Conservation (phyloP, 495 filamentous ascomycete genomes). For the Poronia punctata region DNA sequence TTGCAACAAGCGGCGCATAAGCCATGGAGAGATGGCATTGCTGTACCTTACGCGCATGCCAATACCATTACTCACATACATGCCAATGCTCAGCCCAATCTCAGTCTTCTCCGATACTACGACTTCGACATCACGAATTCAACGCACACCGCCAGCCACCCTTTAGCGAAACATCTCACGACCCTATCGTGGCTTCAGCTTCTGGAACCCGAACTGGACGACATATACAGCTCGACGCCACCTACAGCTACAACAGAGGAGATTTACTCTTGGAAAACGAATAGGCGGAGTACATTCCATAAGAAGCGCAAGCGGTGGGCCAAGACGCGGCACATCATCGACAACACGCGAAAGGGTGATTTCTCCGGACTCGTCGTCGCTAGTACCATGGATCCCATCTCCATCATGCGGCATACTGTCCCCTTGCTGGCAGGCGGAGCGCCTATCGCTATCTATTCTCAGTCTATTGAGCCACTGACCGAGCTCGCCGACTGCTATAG, state of each 20-base stretch:
- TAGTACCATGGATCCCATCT: constrained; percentile 69
- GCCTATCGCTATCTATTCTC: constrained; percentile 75
- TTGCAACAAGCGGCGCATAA: not conserved
- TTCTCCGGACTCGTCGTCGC: constrained; percentile 82
- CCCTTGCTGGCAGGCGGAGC: constrained; percentile 79
- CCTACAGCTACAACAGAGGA: constrained; percentile 43
- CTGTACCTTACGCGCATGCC: constrained; percentile 44
- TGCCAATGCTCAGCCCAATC: constrained; percentile 81
- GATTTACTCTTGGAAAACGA: constrained; percentile 61
- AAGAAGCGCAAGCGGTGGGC: constrained; percentile 82
- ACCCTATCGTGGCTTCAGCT: constrained; percentile 87
- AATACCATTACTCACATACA: constrained; percentile 90
- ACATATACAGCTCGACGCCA: constrained; percentile 57
- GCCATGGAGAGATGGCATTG: constrained; percentile 27
- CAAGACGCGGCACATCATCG: constrained; percentile 56
- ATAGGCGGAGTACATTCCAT: constrained; percentile 71
- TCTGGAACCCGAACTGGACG: constrained; percentile 63
- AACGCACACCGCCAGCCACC: constrained; percentile 53
- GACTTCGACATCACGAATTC: constrained; percentile 65
- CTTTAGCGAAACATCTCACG: constrained; percentile 73
- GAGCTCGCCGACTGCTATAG: constrained; percentile 74
- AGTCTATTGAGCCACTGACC: constrained; percentile 67
- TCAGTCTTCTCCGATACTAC: constrained; percentile 81
- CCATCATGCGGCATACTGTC: constrained; percentile 62
- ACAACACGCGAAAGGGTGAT: constrained; percentile 63